Evolutionary conservation across 2,329 filamentous ascomycete genomes (phyloP).

Genomic region (Myriosclerotinia duriaeana): DNA sequence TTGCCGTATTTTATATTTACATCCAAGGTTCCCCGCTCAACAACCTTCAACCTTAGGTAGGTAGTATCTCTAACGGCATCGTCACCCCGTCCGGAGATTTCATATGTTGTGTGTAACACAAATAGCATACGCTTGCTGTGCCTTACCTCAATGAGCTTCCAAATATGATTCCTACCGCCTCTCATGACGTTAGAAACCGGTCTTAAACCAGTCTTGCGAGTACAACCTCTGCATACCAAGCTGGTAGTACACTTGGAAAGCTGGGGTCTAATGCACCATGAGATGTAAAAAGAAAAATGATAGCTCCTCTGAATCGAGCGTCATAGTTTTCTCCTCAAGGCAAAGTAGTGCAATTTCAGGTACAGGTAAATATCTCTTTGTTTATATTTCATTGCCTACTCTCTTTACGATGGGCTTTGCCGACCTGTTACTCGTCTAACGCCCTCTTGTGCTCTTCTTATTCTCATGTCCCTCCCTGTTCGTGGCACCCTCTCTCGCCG

Average conservation of each 20-base stretch:
- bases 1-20: background rate
- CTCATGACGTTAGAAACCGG: background rate
- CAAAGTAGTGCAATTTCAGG: background rate
- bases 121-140: background rate
- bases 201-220: conserved; percentile 11
- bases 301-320: background rate
- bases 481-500: background rate
- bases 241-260: background rate
- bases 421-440: no score
- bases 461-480: conserved; percentile 4
- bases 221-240: conserved; percentile 4
- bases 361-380: background rate
- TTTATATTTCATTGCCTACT: background rate
- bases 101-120: background rate
- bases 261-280: background rate
- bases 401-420: background rate
- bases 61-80: background rate
- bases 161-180: background rate
- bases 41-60: background rate
- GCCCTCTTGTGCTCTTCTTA: background rate
- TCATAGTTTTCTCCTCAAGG: background rate
- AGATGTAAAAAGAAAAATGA: background rate
- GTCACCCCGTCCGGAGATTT: background rate
- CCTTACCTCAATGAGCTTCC: background rate
- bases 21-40: background rate